Percentiles rank a stretch among this genome's conserved stretches.
Conservation (phyloP, 345 rosid species). For the Rhodamnia rubescens region DNA sequence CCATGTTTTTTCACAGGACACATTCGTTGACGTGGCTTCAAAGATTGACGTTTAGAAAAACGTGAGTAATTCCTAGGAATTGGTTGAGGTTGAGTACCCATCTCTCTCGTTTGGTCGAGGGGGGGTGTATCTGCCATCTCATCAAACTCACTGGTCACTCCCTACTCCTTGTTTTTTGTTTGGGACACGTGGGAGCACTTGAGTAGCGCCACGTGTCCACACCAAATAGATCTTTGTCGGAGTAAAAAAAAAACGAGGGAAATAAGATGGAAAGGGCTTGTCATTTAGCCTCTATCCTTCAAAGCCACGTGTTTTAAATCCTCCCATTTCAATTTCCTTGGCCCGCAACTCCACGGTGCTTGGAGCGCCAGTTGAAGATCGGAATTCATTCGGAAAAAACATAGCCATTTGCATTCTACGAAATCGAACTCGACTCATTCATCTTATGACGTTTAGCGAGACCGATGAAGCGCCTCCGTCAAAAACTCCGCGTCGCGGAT, state of each 20-base stretch:
- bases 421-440: background rate
- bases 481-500: background rate
- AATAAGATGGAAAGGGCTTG: background rate
- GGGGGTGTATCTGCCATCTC: no score
- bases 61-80: background rate
- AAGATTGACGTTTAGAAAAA: background rate
- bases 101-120: background rate
- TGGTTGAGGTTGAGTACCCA: background rate
- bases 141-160: no score
- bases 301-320: background rate
- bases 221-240: background rate
- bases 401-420: background rate
- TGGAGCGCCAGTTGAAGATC: background rate
- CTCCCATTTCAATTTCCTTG: background rate
- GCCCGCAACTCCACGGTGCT: background rate
- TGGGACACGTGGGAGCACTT: no score
- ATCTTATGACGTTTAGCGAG: background rate
- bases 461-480: fast-evolving
- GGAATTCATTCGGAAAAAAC: background rate
- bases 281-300: background rate
- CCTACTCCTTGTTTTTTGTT: no score
- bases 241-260: background rate
- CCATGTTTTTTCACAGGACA: background rate
- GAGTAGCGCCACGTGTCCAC: no score
- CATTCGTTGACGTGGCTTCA: background rate